Percentiles rank a stretch among this genome's conserved stretches.
phyloP scores from a whole-genome alignment of 2,329 filamentous ascomycete genomes.

The Fusarium temperatum region DNA sequence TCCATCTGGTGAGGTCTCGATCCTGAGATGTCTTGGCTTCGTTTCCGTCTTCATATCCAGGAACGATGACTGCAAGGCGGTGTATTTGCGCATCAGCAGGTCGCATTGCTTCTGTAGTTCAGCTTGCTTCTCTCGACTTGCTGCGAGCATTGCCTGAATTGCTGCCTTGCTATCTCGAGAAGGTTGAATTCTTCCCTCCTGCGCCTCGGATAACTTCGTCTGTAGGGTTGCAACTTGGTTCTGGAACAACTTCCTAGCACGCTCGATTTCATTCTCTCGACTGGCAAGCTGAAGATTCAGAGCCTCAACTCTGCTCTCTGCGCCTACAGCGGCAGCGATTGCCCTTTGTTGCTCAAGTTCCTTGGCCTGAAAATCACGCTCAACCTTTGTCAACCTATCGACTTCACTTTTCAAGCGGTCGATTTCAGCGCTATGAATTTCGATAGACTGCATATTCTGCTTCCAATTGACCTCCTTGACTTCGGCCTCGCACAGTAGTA shows the following conservation, averaged over 20 bases:
- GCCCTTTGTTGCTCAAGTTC: slow-evolving; percentile 68
- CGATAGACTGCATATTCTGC: slow-evolving; percentile 70
- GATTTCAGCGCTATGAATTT: slow-evolving; percentile 68
- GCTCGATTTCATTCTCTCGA: slow-evolving; percentile 57
- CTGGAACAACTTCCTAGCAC: slow-evolving; percentile 55
- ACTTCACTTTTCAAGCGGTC: slow-evolving; percentile 68
- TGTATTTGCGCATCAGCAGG: slow-evolving; percentile 61
- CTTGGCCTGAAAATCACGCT: slow-evolving; percentile 70
- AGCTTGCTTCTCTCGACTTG: slow-evolving; percentile 62
- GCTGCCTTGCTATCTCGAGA: slow-evolving; percentile 47
- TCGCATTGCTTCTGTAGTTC: slow-evolving; percentile 63
- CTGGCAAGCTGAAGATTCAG: slow-evolving; percentile 66
- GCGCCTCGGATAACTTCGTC: slow-evolving; percentile 53
- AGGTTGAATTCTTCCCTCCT: slow-evolving; percentile 41
- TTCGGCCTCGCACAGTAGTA: slow-evolving; percentile 74
- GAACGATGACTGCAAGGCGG: slow-evolving; percentile 59
- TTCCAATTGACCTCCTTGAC: slow-evolving; percentile 71
- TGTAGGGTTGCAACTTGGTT: slow-evolving; percentile 60
- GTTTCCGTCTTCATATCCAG: slow-evolving; percentile 56
- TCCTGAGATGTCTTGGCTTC: slow-evolving; percentile 30
- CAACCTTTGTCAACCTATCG: slow-evolving; percentile 65
- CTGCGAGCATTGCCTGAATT: slow-evolving; percentile 57
- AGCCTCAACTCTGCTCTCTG: slow-evolving; percentile 67
- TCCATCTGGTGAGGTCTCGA: slow-evolving; percentile 35
- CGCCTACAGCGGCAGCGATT: slow-evolving; percentile 65